These are phyloP conservation scores for Eutrema salsugineum DNA, from an alignment of 441 rosid species.

Conservation along the genomic window DNA sequence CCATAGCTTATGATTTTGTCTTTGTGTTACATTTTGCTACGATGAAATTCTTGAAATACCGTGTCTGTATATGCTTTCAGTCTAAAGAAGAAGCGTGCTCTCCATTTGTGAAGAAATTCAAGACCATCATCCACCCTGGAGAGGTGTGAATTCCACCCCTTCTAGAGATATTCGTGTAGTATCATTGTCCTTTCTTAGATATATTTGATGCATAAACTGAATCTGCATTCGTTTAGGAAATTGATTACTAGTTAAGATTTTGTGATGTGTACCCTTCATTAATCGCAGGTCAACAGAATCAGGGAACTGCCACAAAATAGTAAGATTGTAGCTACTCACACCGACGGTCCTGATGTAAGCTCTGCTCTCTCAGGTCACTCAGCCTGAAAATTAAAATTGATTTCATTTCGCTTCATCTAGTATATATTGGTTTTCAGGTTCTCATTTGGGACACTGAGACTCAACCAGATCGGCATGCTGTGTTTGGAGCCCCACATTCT, in stretches of 20 bases:
- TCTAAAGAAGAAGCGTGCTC: constrained; percentile 97
- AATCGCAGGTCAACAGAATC: constrained; percentile 88
- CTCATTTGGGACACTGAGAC: constrained; percentile 98
- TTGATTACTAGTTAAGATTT: background rate
- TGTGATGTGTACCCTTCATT: background rate
- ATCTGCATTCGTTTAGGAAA: background rate
- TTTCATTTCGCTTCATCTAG: background rate
- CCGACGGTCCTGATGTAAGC: constrained; percentile 94
- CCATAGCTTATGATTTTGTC: background rate
- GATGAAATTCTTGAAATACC: background rate
- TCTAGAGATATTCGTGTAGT: background rate
- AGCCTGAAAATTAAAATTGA: background rate
- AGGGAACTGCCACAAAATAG: constrained; percentile 98
- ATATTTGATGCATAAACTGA: background rate
- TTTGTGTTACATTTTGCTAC: background rate
- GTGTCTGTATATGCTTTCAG: constrained; percentile 35
- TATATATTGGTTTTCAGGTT: constrained; percentile 44
- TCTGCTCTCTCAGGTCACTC: background rate
- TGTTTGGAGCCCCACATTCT: constrained; percentile 78
- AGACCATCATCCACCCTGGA: constrained; percentile 98
- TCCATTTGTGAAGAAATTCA: constrained; percentile 95
- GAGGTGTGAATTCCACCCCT: constrained; percentile 55
- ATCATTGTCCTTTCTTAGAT: background rate
- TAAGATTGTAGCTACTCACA: constrained; percentile 95
- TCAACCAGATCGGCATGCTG: constrained; percentile 96